Base-by-base conservation (phyloP, 2,329 filamentous ascomycete genomes). In the Trichoderma atroviride region DNA sequence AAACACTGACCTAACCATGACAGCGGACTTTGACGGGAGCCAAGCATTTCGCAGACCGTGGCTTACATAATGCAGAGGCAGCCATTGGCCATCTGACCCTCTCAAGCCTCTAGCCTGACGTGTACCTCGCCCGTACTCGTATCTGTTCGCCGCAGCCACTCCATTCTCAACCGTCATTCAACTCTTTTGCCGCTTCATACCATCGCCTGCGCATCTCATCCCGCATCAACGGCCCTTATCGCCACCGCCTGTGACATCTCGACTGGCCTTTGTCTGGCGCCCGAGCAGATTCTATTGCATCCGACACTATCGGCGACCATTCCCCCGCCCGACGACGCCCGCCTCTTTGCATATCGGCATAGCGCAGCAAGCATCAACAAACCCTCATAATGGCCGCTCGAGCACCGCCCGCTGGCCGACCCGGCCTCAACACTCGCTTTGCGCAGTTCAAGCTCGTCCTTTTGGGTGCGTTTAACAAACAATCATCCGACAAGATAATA, bases 381-480 rank as follows among this genome's bases (percentile, higher is more conserved):
- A 24, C 7, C 31, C 16, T 70, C 79, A 85, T 76, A 80, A 98
- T 98, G 95, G 92, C 94, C 83, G 88, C 92, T 81, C 90, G 94
- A 89, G 89, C 89, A 84, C 90, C 82, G 76, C 84, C 86, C 74
- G 83, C 86, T 77, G 87, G 86, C 76, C 83, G 85, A 75, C 87
- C 87, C 76, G 87, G 86, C 79, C 83, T 86, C 86, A 88, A 90
- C 89, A 88, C 92, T 82, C 91, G 95, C 78, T 98, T 99, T 83
- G 95, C 96, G 77, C 96, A 99, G 87, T 99, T 99, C 85, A 99
- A 99, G 87, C 88, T 99, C 76, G 96, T 99, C 74, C 86, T 99
- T 79, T 87, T 99, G 74, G 96, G 96, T 98, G 88, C 75, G 91
- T 69, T 24, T 14, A 22, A 13, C 9, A 19, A 33, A 24, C 1